Conservation (phyloP, 805 yeast species). For the Jamesozyma rosinii region DNA sequence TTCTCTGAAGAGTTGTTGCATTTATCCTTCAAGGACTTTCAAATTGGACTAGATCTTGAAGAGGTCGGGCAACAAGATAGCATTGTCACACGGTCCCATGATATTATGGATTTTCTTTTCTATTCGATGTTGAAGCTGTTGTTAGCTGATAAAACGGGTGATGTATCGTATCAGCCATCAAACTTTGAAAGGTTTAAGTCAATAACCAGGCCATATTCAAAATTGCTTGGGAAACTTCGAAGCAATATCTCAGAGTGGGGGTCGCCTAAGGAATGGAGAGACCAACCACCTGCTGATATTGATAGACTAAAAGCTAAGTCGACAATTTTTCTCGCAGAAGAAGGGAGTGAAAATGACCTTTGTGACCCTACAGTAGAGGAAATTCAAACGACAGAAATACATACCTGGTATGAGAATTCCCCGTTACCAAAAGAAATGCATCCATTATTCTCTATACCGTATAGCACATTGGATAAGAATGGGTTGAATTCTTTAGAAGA, state of each 20-base stretch:
- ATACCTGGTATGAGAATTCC: conserved; percentile 12
- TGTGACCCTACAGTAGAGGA: conserved; percentile 16
- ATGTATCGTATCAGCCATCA: neutral
- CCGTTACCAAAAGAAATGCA: conserved; percentile 12
- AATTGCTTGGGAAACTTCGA: conserved; percentile 17
- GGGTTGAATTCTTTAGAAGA: conserved; percentile 20
- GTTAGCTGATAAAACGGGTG: conserved; percentile 11
- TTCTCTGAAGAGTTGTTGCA: conserved; percentile 18
- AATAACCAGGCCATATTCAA: conserved; percentile 17
- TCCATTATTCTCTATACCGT: conserved; percentile 13
- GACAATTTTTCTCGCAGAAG: conserved; percentile 4
- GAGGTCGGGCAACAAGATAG: conserved; percentile 4
- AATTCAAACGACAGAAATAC: conserved; percentile 16
- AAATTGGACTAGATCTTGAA: conserved; percentile 5
- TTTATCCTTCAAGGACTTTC: conserved; percentile 27
- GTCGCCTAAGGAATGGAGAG: conserved; percentile 25
- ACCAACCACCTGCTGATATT: neutral
- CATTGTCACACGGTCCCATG: conserved; percentile 18
- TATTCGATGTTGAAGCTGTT: conserved; percentile 19
- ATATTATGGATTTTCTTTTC: conserved; percentile 23
- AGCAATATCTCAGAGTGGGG: conserved; percentile 22
- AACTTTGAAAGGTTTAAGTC: conserved; percentile 12
- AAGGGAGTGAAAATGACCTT: conserved; percentile 4
- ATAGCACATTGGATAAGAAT: conserved; percentile 14
- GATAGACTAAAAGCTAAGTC: neutral